Evolutionary conservation across 495 filamentous ascomycete genomes (phyloP).

Genomic region (Podospora didyma): DNA sequence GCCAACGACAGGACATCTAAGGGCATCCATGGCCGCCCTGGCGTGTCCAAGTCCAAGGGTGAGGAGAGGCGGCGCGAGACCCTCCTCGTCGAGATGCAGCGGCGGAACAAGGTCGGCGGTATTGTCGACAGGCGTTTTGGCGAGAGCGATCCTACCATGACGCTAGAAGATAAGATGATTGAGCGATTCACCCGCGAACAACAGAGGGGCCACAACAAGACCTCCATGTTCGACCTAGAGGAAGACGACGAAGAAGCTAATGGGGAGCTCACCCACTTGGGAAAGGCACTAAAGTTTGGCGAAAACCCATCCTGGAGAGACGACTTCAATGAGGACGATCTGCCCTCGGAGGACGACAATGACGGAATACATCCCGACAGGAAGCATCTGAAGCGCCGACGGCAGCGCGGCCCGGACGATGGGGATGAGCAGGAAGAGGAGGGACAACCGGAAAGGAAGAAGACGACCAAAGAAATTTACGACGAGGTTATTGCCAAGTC

Average conservation of each 20-base stretch:
- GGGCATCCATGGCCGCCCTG: conserved; percentile 63
- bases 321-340: conserved; percentile 68
- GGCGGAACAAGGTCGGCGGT: conserved; percentile 83
- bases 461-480: conserved; percentile 93
- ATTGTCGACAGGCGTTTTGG: conserved; percentile 92
- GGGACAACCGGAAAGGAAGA: conserved; percentile 71
- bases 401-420: conserved; percentile 36
- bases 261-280: conserved; percentile 78
- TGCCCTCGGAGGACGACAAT: conserved; percentile 54
- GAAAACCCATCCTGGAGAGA: conserved; percentile 42
- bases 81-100: conserved; percentile 79
- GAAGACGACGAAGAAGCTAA: conserved; percentile 72
- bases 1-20: conserved; percentile 47
- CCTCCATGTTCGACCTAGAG: conserved; percentile 83
- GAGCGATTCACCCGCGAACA: conserved; percentile 87
- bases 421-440: conserved; percentile 42
- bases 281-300: conserved; percentile 60
- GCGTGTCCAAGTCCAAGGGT: conserved; percentile 76
- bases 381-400: conserved; percentile 56
- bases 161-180: conserved; percentile 87
- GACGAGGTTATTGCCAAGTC: conserved; percentile 97
- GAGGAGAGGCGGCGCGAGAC: conserved; percentile 84
- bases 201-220: conserved; percentile 64
- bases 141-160: conserved; percentile 91
- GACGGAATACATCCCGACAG: conserved; percentile 42